Evolutionary conservation across 345 rosid species (phyloP), one percentile per base, ranked within the genome.

Genomic region (Eucalyptus polyanthemos): DNA sequence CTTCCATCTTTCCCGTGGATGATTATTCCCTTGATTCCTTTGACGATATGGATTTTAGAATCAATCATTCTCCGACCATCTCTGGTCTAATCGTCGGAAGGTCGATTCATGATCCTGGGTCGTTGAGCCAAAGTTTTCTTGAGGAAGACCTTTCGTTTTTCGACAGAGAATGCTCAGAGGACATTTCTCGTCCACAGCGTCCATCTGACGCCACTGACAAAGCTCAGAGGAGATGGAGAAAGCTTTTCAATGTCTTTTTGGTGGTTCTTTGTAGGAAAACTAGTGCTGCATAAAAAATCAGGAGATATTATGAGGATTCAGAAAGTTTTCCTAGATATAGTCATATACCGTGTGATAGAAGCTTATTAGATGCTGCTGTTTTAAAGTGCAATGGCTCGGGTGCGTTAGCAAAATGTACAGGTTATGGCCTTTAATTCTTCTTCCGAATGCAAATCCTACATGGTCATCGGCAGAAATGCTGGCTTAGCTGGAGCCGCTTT

Each of bases 151-250:
- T 95, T 86, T 92, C 90, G 90, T 95, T 92, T 91, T 93, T 95
- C 17, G 92, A 92, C 22, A 11, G 90, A 13, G 62, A 56, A 56
- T 56, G 29, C 62, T 24, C 62, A 24, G 62, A 56, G 62, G 62
- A 56, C 29, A 56, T 45, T 37, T 88, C 92, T 56, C 92, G 80
- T 58, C n/a, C 95, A 24, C 95, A 90, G 90, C 94, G 91, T 47
- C 80, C 93, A 37, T 44, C 91, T 24, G 81, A 80, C 69, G 91
- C 91, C 34, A 91, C 90, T 13, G 95, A 89, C 80, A 94, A 94
- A 89, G 99, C 98, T 47, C 95, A 95, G 86, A 95, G 90, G 93
- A 94, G 99, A 92, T 98, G 99, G 99, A 94, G 95, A 62, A 98
- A 94, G 95, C 91, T 98, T 60, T 95, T 92, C 89, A 95, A 96